Evolutionary conservation across 352 stramenopile genomes (phyloP), one percentile per base, ranked within the genome.

Genomic region (Pythium pyrilobum): DNA sequence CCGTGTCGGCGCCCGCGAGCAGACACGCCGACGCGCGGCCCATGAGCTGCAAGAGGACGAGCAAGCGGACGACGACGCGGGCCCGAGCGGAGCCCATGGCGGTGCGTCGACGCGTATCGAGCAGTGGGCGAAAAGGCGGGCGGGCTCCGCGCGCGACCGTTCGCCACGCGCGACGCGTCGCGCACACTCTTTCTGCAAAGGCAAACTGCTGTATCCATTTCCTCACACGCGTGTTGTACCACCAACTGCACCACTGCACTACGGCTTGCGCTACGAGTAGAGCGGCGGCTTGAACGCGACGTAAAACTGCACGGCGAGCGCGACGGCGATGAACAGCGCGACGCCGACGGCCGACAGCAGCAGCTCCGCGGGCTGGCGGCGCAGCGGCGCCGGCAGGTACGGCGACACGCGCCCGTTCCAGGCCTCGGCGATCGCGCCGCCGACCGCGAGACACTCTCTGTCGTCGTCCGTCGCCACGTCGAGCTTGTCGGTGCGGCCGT

Each of bases 1-100:
- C 80, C 21, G 80, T 88, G 56, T 89, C 72, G 20, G 70, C 48
- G 27, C 77, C 78, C n/a, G 72, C 67, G 31, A 91, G 37, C 43
- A 77, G 47, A 48, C 74, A 81, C 28, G 34, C 36, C 27, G 11
- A 6, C 2, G 34, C n/a, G 2, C 3, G 2, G 2, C 15, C 9
- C 5, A n/a, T 2, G 34, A 11, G 3, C 12, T 21, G 34, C 34
- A 7, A 3, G 13, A 39, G 34, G 12, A 39, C n/a, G 2, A 39
- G 34, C 34, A 39, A n/a, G n/a, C n/a, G n/a, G n/a, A n/a, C n/a
- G n/a, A n/a, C n/a, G n/a, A n/a, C n/a, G n/a, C n/a, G n/a, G n/a
- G n/a, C n/a, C n/a, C n/a, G n/a, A n/a, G n/a, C n/a, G n/a, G n/a
- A n/a, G n/a, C n/a, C n/a, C n/a, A n/a, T n/a, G n/a, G n/a, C n/a